Evolutionary conservation across 139 green algal genomes (phyloP), one percentile per base, ranked within the genome.

Genomic region (Diplosphaera chodatii): DNA sequence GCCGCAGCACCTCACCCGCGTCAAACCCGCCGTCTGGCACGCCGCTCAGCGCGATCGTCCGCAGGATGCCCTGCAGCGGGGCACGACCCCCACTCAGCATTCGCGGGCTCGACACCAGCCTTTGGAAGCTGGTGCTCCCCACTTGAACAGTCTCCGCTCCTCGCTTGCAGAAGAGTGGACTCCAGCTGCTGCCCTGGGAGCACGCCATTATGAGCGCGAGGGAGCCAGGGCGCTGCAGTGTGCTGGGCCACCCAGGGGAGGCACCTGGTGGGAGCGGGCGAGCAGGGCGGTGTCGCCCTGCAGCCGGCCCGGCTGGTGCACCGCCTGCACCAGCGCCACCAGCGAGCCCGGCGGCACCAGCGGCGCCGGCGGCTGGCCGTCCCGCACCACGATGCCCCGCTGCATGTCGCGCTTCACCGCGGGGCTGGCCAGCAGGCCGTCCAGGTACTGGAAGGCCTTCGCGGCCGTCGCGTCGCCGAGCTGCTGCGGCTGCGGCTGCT

Each of bases 271-370:
- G 13, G 48, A 59, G 16, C 48, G 48, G 16, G 48, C 48, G 16
- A 59, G 48, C 10, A 3, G 4, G 16, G 16, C 48, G 4, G 48
- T 25, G 16, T 59, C 48, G 48, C 48, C 48, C 48, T n/a, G 48
- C 16, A 59, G 48, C 10, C 48, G 16, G 10, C 48, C 48, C 3
- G 10, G 16, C 13, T 25, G 13, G 16, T 59, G 48, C 48, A 25
- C 48, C 48, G 48, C 48, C 48, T 59, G 40, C 18, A 69, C 15
- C 32, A 75, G 66, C 32, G 62, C 37, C 20, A 68, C 34, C 22
- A 75, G 70, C 21, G 70, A 55, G 25, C 32, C 70, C 25, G 70
- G 70, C 25, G 70, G 62, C n/a, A 65, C 59, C 59, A 65, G 59
- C 25, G 59, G 28, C n/a, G 15, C 5, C 59, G 25, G n/a, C 27